Percentiles rank a stretch among this genome's conserved stretches.
Evolutionary conservation across 257 asterid species (phyloP).

Genomic region (Datura wrightii): DNA sequence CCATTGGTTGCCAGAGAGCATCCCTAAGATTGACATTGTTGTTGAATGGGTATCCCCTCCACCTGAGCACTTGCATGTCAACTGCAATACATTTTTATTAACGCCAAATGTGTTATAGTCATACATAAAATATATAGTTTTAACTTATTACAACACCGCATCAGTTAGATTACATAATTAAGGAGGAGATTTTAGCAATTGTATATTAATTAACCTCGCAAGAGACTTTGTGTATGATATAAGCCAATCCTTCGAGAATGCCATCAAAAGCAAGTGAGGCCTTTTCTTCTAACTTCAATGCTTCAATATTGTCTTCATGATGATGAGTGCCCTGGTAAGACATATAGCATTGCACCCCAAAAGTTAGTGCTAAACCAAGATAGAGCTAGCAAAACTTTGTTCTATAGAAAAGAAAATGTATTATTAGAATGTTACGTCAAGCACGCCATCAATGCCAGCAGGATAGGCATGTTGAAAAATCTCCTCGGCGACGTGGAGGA

Average conservation of each 20-base stretch:
- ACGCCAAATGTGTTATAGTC: not conserved
- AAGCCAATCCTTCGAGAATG: slow-evolving; percentile 54
- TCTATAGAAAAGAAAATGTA: not conserved
- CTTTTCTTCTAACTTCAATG: slow-evolving; percentile 43
- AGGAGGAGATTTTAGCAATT: too few relatives aligned
- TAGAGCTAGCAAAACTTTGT: not conserved
- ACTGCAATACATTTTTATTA: slow-evolving; percentile 45
- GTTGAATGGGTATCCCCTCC: slow-evolving; percentile 62
- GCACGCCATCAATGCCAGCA: slow-evolving; percentile 56
- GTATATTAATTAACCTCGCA: too few relatives aligned
- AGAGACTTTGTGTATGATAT: slow-evolving; percentile 59
- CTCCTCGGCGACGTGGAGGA: slow-evolving; percentile 56
- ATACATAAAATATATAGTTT: too few relatives aligned
- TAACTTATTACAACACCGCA: too few relatives aligned
- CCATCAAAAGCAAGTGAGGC: slow-evolving; percentile 52
- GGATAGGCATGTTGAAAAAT: slow-evolving; percentile 64
- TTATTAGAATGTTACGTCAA: slow-evolving; percentile 43
- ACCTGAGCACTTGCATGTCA: slow-evolving; percentile 69
- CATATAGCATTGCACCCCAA: not conserved
- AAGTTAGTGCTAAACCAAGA: not conserved
- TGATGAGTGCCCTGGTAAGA: slow-evolving; percentile 28
- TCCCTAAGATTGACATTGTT: slow-evolving; percentile 58
- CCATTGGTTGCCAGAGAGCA: slow-evolving; percentile 71
- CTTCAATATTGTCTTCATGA: slow-evolving; percentile 33
- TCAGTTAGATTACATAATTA: too few relatives aligned